Evolutionary conservation across 2,329 filamentous ascomycete species (phyloP), one percentile per base, ranked within the genome.

Genomic region (Endocalyx cinctus): DNA sequence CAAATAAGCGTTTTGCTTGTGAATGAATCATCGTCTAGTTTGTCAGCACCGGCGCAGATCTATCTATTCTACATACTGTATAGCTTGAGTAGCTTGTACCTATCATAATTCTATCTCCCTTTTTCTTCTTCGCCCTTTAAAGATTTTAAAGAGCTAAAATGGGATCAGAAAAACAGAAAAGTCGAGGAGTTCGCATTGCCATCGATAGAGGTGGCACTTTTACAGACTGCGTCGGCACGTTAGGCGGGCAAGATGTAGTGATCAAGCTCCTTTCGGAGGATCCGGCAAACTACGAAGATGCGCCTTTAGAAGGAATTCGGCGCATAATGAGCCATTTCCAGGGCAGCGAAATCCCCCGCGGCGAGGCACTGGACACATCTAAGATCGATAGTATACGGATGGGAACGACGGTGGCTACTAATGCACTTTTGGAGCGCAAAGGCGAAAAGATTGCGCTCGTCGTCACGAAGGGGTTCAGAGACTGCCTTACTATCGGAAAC

Each of bases 371-470:
- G 7, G 87, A 95, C 58, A 95, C 88, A 1, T 77, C 79, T 13
- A 66, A 80, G 52, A 94, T 96, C 48, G 86, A 92, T 48, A 88
- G 84, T 35, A 95, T 96, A 56, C 82, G 89, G 29, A 96, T 96
- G 89, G 89, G 89, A 27, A 96, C 89, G 2, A 96, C 89, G 0
- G 88, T 96, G 10, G 89, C 89, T 8, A 96, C 89, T 1, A 96
- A 96, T 58, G 89, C 89, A 0, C 63, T 96, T 35, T 70, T 96
- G 3, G 89, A 96, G 60, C 72, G 89, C 37, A 95, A 95, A 60
- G 89, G 89, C 29, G 88, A 94, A 63, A 79, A 78, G 47, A 90
- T 92, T 54, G 88, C 86, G 11, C 74, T 96, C 60, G 78, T 95
- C 1, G 86, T 94, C 10, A 95, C 87, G 1, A 82, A 80, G 46